Evolutionary conservation across 768 basidiomycete genomes (phyloP), one percentile per base, ranked within the genome.

Genomic region (Candolleomyces aberdarensis): DNA sequence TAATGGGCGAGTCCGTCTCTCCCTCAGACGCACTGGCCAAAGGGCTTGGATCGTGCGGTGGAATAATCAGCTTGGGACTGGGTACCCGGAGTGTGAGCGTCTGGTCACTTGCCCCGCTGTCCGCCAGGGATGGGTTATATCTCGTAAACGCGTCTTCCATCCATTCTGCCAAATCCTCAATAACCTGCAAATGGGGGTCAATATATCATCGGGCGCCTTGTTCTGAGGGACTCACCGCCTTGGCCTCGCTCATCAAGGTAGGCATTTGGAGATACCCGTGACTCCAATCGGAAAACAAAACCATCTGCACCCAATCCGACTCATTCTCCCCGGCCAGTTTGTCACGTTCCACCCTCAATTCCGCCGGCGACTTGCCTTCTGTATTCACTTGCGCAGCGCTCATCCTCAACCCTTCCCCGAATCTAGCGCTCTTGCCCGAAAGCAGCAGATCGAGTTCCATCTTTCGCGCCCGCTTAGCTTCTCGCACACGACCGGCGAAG

Each of bases 261-360:
- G 89, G 83, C 96, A 99, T 99, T 78, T 97, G 96, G 67, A 96
- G 81, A 76, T 94, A 98, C 41, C 94, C 96, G 73, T 97, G 95
- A 67, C 92, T 94, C 97, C 96, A 98, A 52, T 96, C 96, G 32
- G 92, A 91, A 73, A 96, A 93, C 59, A 98, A 83, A 64, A 92
- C 87, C 80, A 94, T 88, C 71, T 91, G 89, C 20, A 97, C 94
- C 95, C 95, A 96, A 71, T 97, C 95, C 63, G 92, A 88, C 62
- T 98, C 97, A 55, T 80, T 85, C 75, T 97, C 90, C 22, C 78
- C 70, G 3, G 76, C 77, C 49, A 92, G 78, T 61, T 78, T 77
- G 51, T 87, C 84, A 57, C 84, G 78, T 70, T 92, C 90, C 62
- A 76, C 77, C 67, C 76, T 78, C 75, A 88, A 72, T 56, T 76